A percentile compares a stretch with the other conserved stretches of the same genome.
Conservation (phyloP, 1,284 basidiomycete genomes). For the Moesziomyces antarcticus region DNA sequence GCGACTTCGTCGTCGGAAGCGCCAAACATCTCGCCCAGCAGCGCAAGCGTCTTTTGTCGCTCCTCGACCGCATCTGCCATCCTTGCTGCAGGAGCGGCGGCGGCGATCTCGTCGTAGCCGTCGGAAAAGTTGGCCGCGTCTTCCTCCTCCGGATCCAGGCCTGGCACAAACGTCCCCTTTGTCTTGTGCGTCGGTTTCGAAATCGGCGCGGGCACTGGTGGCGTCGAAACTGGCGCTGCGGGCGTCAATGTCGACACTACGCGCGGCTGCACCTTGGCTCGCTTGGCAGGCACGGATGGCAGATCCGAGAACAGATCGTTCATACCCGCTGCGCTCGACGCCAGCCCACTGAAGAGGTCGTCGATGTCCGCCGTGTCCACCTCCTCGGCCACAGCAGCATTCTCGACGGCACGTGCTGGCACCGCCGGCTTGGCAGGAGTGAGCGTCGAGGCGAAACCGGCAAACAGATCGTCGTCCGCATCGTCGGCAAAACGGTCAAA, state of each 20-base stretch:
- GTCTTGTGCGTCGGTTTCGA: slow-evolving; percentile 8
- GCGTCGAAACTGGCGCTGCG: neutral
- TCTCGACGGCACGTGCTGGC: neutral
- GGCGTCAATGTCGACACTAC: too few relatives aligned
- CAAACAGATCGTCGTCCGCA: slow-evolving; percentile 39
- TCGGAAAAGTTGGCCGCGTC: slow-evolving; percentile 58
- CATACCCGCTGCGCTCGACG: slow-evolving; percentile 1
- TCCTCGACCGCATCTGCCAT: slow-evolving; percentile 29
- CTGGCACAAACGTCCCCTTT: slow-evolving; percentile 29
- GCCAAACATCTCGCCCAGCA: slow-evolving; percentile 69
- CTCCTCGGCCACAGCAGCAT: neutral
- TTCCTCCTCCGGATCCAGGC: slow-evolving; percentile 48
- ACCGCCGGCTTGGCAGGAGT: slow-evolving; percentile 7
- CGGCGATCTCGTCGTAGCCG: slow-evolving; percentile 57
- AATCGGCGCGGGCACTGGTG: neutral
- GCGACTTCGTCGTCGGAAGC: slow-evolving; percentile 70
- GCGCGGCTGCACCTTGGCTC: slow-evolving; percentile 11
- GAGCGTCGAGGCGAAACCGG: slow-evolving; percentile 26
- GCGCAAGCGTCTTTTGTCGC: slow-evolving; percentile 31
- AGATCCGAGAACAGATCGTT: slow-evolving; percentile 37
- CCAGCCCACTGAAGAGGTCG: slow-evolving; percentile 19
- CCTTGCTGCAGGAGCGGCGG: slow-evolving; percentile 4
- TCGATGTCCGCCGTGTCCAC: slow-evolving; percentile 36
- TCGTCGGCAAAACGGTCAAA: slow-evolving; percentile 38
- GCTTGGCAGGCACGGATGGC: slow-evolving; percentile 7